Percentiles rank a stretch among this genome's conserved stretches.
Conservation (phyloP, 2,329 filamentous ascomycete species). For the Ophiostoma pallidulum region DNA sequence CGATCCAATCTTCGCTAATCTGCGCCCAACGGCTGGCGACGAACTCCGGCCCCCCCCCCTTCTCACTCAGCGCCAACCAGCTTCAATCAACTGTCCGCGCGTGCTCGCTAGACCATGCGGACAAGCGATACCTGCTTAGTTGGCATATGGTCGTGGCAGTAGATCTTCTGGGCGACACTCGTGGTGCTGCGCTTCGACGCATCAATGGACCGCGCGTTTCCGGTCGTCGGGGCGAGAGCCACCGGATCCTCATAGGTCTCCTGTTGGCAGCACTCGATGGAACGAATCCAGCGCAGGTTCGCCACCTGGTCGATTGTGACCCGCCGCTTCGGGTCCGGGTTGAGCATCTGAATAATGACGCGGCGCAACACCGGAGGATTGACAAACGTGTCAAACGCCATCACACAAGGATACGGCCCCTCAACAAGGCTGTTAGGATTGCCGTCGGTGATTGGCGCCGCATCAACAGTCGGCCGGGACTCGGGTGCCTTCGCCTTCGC, state of each 20-base stretch:
- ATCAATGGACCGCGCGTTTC: slow-evolving; percentile 41
- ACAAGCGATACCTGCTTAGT: slow-evolving; percentile 28
- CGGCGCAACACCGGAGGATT: slow-evolving; percentile 60
- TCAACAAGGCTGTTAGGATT: slow-evolving; percentile 26
- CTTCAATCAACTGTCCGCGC: too few species aligned
- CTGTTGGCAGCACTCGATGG: slow-evolving; percentile 68
- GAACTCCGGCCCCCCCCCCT: too few species aligned
- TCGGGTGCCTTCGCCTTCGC: too few species aligned
- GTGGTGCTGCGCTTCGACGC: slow-evolving; percentile 45
- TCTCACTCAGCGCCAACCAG: too few species aligned
- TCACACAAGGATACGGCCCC: slow-evolving; percentile 48
- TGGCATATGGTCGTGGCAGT: slow-evolving; percentile 50
- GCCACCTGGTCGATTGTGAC: slow-evolving; percentile 60
- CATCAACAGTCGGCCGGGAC: slow-evolving; percentile 20
- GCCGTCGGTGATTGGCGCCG: slow-evolving; percentile 36
- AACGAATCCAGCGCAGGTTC: slow-evolving; percentile 62
- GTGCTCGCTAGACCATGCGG: slow-evolving; percentile 3
- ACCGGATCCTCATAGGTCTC: slow-evolving; percentile 58
- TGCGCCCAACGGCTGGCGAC: too few species aligned
- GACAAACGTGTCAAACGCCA: slow-evolving; percentile 54
- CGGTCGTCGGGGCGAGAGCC: not conserved
- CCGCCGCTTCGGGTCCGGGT: slow-evolving; percentile 64
- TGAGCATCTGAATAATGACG: slow-evolving; percentile 70
- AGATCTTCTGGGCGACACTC: slow-evolving; percentile 41
- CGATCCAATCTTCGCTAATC: too few species aligned